Percentiles rank a stretch among this genome's conserved stretches.
Conservation (phyloP, 75 land plant species). For the Pinus taeda region DNA sequence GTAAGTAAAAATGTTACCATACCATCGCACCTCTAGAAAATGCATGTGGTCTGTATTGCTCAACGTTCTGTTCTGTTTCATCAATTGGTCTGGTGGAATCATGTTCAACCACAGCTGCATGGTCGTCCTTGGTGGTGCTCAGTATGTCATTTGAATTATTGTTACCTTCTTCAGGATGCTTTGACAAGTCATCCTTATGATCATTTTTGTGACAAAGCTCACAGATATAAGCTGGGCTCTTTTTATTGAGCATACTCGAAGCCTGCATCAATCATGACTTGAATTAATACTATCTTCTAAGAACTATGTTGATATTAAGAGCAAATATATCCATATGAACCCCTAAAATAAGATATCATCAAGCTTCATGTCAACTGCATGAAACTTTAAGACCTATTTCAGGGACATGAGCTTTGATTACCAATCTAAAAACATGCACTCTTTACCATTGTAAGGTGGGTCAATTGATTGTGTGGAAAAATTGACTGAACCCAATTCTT, state of each 20-base stretch:
- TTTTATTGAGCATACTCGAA: background rate
- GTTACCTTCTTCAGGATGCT: slow-evolving; percentile 3
- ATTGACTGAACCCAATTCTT: no score
- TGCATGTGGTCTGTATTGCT: background rate
- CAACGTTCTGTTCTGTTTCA: slow-evolving; percentile 9
- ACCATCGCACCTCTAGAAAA: slow-evolving; percentile 1
- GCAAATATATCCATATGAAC: background rate
- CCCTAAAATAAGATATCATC: background rate
- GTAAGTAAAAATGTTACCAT: background rate
- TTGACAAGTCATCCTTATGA: slow-evolving; percentile 19
- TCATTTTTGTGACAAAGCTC: slow-evolving; percentile 67
- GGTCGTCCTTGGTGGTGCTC: background rate
- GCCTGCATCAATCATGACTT: slow-evolving; percentile 10
- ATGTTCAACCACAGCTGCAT: background rate
- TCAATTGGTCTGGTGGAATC: slow-evolving; percentile 7
- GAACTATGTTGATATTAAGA: background rate
- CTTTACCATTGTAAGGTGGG: background rate
- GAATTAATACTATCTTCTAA: background rate
- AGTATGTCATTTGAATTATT: background rate
- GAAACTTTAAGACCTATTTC: background rate
- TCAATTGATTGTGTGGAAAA: background rate
- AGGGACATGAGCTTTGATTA: background rate
- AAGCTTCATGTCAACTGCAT: background rate
- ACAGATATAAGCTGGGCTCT: slow-evolving; percentile 42
- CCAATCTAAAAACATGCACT: background rate